Evolutionary conservation across 2,329 filamentous ascomycete species (phyloP), one percentile per base, ranked within the genome.

Genomic region (Teratosphaeria destructans): DNA sequence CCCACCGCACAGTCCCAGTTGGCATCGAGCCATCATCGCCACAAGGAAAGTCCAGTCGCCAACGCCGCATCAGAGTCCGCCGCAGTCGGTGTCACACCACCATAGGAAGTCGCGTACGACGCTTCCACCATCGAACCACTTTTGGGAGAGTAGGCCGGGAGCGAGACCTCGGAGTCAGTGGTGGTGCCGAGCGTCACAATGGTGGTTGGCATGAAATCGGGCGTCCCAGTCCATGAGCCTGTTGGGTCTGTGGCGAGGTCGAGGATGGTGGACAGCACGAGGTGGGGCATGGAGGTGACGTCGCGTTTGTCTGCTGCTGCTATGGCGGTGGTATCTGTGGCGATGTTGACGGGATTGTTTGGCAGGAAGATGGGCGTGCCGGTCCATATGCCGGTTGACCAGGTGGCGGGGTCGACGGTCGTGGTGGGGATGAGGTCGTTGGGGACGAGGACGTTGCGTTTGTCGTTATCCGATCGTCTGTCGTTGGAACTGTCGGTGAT

Each of bases 181-280:
- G 60, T 61, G 26, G 60, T 59, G 12, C 56, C 60, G 12, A 62
- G 47, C 14, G 37, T 37, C 16, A 60, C 60, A 6, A 62, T 29
- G 29, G 26, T 54, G 2, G 60, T 60, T 19, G 60, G 60, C 47
- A 62, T 59, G 52, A 58, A 47, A 4, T 60, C n/a, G 3, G 60
- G 58, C 7, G 58, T 60, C 19, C 60, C 49, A 19, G 55, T 62
- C 11, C 35, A 60, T 6, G 58, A 52, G 32, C 55, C 58, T 26
- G 60, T 58, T 14, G 34, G 14, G 37, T 59, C 57, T 5, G 60
- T 60, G 19, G 55, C 58, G 39, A 59, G 47, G 47, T 60, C 49
- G 52, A 62, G 58, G 7, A 52, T 34, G 23, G 39, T 47, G 19
- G 57, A 60, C 5, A 58, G 60, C 23, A 62, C 60, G 27, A 62